phyloP scores from a whole-genome alignment of 2,329 filamentous ascomycete species.

The Apiospora hydei region DNA sequence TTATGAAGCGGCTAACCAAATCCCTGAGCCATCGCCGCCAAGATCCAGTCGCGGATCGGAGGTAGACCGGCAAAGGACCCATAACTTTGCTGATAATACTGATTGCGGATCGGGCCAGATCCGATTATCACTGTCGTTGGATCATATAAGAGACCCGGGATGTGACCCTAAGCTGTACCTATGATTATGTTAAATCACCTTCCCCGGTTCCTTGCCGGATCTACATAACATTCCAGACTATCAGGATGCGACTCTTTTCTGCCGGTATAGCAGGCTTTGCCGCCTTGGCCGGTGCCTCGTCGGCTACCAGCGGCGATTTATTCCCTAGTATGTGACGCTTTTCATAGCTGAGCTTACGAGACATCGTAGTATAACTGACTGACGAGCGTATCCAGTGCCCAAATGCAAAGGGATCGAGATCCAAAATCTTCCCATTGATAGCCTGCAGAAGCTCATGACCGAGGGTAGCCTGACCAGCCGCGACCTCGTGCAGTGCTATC shows the following conservation, averaged over 20 bases:
- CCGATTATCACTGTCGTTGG: background rate
- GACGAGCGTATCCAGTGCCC: background rate
- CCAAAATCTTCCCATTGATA: background rate
- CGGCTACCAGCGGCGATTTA: background rate
- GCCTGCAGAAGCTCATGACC: background rate
- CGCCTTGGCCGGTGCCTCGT: background rate
- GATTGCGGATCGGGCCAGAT: background rate
- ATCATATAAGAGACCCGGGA: background rate
- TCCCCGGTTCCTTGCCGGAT: background rate
- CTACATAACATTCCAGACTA: background rate
- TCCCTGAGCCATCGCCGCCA: background rate
- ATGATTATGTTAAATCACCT: too few species aligned
- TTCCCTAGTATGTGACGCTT: background rate
- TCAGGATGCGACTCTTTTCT: background rate
- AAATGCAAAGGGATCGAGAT: background rate
- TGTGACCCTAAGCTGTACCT: background rate
- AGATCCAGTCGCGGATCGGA: background rate
- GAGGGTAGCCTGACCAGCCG: background rate
- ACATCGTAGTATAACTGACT: background rate
- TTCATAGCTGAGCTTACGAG: background rate
- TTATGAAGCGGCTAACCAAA: too few species aligned
- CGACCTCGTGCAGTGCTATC: background rate
- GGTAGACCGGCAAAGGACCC: background rate
- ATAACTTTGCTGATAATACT: background rate
- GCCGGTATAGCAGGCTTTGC: background rate